Conservation (phyloP, 169 alveolate genomes). For the Eimeria zaria region DNA sequence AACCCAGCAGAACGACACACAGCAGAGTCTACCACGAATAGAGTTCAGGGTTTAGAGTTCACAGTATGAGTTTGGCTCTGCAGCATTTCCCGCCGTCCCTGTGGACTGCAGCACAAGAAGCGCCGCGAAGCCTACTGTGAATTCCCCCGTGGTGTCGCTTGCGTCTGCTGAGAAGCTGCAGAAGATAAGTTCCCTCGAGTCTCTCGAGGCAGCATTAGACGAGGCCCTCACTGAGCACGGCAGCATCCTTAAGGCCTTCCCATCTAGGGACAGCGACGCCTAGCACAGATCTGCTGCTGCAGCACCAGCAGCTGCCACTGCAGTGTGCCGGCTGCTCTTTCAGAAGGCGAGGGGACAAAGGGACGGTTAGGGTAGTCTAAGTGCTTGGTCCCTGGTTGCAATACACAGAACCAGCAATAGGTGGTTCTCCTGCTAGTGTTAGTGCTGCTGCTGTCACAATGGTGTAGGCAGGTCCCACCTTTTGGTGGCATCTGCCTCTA, state of each 20-base stretch:
- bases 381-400: neutral
- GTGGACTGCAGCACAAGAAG: slow-evolving; percentile 28
- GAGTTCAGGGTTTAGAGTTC: neutral
- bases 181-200: slow-evolving; percentile 10
- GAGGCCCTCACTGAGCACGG: slow-evolving; percentile 71
- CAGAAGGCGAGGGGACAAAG: neutral
- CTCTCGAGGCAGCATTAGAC: slow-evolving; percentile 48
- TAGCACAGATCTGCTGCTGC: slow-evolving; percentile 3
- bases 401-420: neutral
- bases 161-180: slow-evolving; percentile 42
- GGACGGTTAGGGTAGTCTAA: neutral
- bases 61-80: neutral
- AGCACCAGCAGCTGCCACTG: neutral
- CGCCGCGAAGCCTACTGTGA: neutral
- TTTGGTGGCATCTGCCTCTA: neutral
- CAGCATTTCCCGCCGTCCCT: neutral
- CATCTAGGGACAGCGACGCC: slow-evolving; percentile 39
- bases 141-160: neutral
- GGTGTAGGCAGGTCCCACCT: neutral
- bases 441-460: neutral
- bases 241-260: slow-evolving; percentile 28
- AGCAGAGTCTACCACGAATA: neutral
- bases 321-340: neutral
- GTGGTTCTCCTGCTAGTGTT: neutral
- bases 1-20: neutral